Conservation (phyloP, 768 basidiomycete genomes). For the Cystobasidium tubakii region DNA sequence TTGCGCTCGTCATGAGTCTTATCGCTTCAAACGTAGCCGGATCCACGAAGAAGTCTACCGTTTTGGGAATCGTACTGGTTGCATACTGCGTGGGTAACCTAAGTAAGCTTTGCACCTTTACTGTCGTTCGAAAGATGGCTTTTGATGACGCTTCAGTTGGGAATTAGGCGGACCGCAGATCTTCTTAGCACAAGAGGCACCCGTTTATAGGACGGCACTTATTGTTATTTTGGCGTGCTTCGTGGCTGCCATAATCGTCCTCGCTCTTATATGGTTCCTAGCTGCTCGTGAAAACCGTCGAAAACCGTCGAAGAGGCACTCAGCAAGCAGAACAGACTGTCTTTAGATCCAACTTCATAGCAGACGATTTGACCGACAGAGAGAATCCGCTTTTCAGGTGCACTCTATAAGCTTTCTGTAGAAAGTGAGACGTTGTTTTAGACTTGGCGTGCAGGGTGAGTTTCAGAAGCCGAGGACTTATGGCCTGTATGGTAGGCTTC, state of each 20-base stretch:
- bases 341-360: background rate
- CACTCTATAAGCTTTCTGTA: background rate
- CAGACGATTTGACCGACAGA: background rate
- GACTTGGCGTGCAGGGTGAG: no score
- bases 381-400: background rate
- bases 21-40: conserved; percentile 41
- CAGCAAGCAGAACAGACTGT: background rate
- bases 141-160: no score
- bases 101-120: background rate
- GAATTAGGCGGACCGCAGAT: background rate
- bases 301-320: background rate
- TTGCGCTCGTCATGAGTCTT: conserved; percentile 37
- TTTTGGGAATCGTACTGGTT: conserved; percentile 36
- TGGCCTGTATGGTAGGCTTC: no score
- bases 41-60: conserved; percentile 40
- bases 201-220: background rate
- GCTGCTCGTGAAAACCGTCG: background rate
- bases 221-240: background rate
- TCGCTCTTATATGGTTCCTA: background rate
- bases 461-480: no score
- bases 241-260: background rate
- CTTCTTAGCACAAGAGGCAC: background rate
- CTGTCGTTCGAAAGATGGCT: background rate
- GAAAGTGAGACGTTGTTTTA: no score
- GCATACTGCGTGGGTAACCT: conserved; percentile 41